A percentile compares a stretch with the other conserved stretches of the same genome.
phyloP scores from a whole-genome alignment of 345 rosid species.

The Capsella bursapastoris region DNA sequence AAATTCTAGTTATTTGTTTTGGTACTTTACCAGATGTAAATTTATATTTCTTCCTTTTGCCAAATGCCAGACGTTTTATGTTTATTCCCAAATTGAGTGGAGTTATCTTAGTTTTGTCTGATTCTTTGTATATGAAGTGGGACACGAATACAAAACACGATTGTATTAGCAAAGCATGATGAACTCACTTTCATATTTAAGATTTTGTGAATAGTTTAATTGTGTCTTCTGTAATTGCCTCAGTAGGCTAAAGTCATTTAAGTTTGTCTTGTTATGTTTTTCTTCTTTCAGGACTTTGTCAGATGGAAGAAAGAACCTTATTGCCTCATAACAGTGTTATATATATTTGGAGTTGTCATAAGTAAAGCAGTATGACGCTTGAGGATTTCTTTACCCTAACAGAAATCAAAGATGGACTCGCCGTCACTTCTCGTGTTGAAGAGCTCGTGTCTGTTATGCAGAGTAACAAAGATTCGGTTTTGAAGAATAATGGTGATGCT shows the following conservation, averaged over 20 bases:
- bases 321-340: slow-evolving; percentile 37
- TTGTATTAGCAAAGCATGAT: not conserved
- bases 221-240: slow-evolving; percentile 15
- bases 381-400: slow-evolving; percentile 91
- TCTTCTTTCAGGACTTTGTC: slow-evolving; percentile 30
- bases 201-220: not conserved
- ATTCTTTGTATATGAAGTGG: slow-evolving; percentile 5
- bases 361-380: slow-evolving; percentile 74
- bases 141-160: not conserved
- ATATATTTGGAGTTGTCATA: slow-evolving; percentile 49
- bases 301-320: slow-evolving; percentile 45
- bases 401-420: slow-evolving; percentile 93
- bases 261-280: slow-evolving; percentile 18
- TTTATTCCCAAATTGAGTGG: not conserved
- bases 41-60: slow-evolving; percentile 14
- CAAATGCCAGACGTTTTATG: not conserved
- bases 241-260: slow-evolving; percentile 2
- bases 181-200: not conserved
- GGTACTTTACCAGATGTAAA: slow-evolving; percentile 6
- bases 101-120: slow-evolving; percentile 7
- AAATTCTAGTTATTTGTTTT: slow-evolving; percentile 12
- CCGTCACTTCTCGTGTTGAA: slow-evolving; percentile 70
- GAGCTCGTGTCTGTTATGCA: slow-evolving; percentile 77
- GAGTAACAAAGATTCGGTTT: slow-evolving; percentile 64
- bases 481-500: slow-evolving; percentile 73